Conservation (phyloP, 2,329 filamentous ascomycete genomes). For the Colletotrichum filicis region DNA sequence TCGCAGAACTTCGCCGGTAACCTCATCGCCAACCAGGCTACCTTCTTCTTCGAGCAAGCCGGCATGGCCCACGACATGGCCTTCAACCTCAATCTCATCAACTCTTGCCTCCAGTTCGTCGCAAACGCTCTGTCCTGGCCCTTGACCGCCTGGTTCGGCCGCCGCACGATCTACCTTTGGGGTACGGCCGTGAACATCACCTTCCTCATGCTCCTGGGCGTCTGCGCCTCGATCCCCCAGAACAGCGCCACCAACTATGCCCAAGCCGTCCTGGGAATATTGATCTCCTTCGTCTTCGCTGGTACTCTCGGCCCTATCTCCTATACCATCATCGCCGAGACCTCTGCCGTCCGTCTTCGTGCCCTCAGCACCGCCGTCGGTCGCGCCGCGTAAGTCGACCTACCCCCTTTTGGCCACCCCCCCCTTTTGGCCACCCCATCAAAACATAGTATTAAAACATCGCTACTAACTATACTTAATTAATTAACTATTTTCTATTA, state of each 20-base stretch:
- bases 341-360: slow-evolving; percentile 49
- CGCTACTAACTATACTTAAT: no score
- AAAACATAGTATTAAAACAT: no score
- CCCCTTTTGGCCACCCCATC: no score
- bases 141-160: slow-evolving; percentile 49
- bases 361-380: slow-evolving; percentile 51
- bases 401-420: no score
- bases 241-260: slow-evolving; percentile 47
- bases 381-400: slow-evolving; percentile 51
- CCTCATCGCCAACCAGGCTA: slow-evolving; percentile 70
- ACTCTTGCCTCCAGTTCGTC: slow-evolving; percentile 44
- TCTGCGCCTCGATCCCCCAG: slow-evolving; percentile 47
- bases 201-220: slow-evolving; percentile 49
- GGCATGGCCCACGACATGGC: slow-evolving; percentile 38
- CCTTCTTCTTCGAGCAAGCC: slow-evolving; percentile 64
- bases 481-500: no score
- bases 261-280: slow-evolving; percentile 48
- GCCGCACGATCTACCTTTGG: slow-evolving; percentile 52
- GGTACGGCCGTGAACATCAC: slow-evolving; percentile 47
- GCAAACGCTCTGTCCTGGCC: slow-evolving; percentile 48
- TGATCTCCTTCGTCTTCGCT: slow-evolving; percentile 53
- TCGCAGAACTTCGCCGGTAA: slow-evolving; percentile 71
- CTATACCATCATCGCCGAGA: slow-evolving; percentile 51
- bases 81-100: slow-evolving; percentile 42
- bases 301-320: slow-evolving; percentile 48